phyloP scores from a whole-genome alignment of 768 basidiomycete genomes.

The Suillus sp. region DNA sequence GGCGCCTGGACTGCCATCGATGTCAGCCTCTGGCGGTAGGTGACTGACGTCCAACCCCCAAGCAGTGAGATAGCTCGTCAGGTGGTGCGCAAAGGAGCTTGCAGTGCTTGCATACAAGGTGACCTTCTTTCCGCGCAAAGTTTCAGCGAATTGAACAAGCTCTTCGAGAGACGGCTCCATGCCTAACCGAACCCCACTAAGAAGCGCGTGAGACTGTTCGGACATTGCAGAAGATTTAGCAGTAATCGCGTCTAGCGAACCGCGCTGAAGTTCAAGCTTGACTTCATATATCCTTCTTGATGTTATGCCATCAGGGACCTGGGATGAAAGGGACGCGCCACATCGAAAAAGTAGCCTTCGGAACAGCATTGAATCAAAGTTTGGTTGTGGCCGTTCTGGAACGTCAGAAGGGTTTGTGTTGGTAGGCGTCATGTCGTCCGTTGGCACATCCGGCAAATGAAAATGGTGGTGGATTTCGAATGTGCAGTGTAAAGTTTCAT shows the following conservation, averaged over 20 bases:
- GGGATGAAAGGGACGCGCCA: conserved; percentile 45
- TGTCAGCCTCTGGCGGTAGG: conserved; percentile 59
- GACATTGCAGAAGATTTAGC: conserved; percentile 41
- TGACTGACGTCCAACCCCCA: conserved; percentile 97
- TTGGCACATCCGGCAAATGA: conserved; percentile 23
- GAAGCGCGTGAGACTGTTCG: conserved; percentile 51
- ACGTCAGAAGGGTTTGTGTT: conserved; percentile 13
- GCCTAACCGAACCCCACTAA: conserved; percentile 51
- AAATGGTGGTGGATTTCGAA: conserved; percentile 62
- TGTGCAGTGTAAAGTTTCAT: conserved; percentile 51
- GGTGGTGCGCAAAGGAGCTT: conserved; percentile 87
- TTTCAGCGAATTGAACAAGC: conserved; percentile 76
- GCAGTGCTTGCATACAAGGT: conserved; percentile 83
- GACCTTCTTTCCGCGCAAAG: conserved; percentile 80
- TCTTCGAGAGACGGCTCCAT: conserved; percentile 82
- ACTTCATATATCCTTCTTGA: conserved; percentile 67
- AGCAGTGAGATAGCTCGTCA: conserved; percentile 89
- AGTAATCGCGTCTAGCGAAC: conserved; percentile 48
- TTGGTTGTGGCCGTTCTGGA: conserved; percentile 35
- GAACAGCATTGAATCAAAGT: conserved; percentile 55
- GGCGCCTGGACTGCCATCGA: conserved; percentile 36
- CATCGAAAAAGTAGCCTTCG: conserved; percentile 63
- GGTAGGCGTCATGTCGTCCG: conserved; percentile 15
- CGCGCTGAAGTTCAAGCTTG: conserved; percentile 61
- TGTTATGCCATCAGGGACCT: conserved; percentile 41